phyloP scores from a whole-genome alignment of 768 basidiomycete species.

The Naganishia onofrii region DNA sequence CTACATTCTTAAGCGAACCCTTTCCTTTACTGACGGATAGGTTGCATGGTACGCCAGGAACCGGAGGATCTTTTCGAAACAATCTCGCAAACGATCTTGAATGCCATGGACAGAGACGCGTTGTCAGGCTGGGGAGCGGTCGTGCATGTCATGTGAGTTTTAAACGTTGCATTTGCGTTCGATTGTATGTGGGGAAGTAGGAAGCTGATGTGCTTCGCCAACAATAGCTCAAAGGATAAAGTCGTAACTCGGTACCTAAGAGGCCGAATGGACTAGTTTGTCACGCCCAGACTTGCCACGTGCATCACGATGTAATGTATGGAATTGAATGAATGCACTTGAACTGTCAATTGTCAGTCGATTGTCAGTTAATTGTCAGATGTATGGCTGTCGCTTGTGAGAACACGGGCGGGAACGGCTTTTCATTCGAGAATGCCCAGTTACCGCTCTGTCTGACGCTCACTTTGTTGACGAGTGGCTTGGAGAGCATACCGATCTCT shows the following conservation, averaged over 20 bases:
- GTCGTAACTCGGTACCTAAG: constrained; percentile 80
- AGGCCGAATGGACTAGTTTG: constrained; percentile 76
- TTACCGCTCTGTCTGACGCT: too few relatives aligned
- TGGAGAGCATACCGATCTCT: too few relatives aligned
- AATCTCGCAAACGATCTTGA: constrained; percentile 90
- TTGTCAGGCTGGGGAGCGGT: constrained; percentile 95
- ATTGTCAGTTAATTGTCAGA: too few relatives aligned
- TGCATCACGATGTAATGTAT: neutral
- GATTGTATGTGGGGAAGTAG: too few relatives aligned
- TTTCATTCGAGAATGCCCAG: too few relatives aligned
- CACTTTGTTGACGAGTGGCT: too few relatives aligned
- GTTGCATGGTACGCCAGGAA: constrained; percentile 55
- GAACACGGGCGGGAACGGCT: too few relatives aligned
- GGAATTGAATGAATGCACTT: neutral
- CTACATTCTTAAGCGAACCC: neutral
- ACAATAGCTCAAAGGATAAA: constrained; percentile 57
- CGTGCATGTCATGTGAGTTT: constrained; percentile 91
- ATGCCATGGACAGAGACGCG: constrained; percentile 92
- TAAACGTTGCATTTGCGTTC: too few relatives aligned
- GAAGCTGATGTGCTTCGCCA: neutral
- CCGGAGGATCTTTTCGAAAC: constrained; percentile 98
- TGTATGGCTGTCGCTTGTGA: too few relatives aligned
- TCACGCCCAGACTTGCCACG: neutral
- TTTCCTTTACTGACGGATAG: neutral
- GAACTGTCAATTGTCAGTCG: neutral